Conservation (phyloP, 768 basidiomycete species). For the Porpolomopsis calyptriformis region DNA sequence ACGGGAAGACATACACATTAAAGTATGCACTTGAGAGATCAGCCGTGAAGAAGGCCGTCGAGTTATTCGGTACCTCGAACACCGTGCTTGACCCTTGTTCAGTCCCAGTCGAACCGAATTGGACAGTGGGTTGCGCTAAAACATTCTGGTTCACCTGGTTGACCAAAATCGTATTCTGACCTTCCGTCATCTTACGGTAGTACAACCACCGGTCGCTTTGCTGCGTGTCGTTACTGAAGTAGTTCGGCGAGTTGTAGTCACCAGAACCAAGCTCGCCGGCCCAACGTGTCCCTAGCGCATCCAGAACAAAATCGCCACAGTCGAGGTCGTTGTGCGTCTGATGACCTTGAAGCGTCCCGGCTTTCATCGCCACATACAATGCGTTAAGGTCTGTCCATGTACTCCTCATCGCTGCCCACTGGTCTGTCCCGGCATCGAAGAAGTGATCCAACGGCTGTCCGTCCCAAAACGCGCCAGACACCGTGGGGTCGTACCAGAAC, state of each 20-base stretch:
- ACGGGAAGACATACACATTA: slow-evolving; percentile 42
- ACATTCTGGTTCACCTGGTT: slow-evolving; percentile 74
- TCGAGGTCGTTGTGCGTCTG: slow-evolving; percentile 96
- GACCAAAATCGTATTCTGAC: slow-evolving; percentile 89
- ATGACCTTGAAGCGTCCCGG: slow-evolving; percentile 67
- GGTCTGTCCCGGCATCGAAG: slow-evolving; percentile 62
- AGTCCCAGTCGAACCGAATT: slow-evolving; percentile 42
- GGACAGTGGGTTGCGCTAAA: slow-evolving; percentile 47
- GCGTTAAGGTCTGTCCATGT: slow-evolving; percentile 86
- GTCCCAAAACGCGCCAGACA: slow-evolving; percentile 88
- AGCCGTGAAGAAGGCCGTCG: slow-evolving; percentile 52
- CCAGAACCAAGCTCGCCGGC: slow-evolving; percentile 89
- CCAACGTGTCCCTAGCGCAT: slow-evolving; percentile 89
- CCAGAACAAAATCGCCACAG: slow-evolving; percentile 88
- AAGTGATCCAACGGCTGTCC: slow-evolving; percentile 69
- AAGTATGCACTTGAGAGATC: slow-evolving; percentile 54
- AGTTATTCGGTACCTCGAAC: slow-evolving; percentile 70
- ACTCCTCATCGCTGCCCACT: slow-evolving; percentile 88
- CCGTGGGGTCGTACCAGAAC: slow-evolving; percentile 86
- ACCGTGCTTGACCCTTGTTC: slow-evolving; percentile 82
- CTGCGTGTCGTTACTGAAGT: slow-evolving; percentile 72
- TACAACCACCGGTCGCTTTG: slow-evolving; percentile 72
- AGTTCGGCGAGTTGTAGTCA: slow-evolving; percentile 62
- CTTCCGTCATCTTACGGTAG: slow-evolving; percentile 94
- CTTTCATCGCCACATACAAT: slow-evolving; percentile 81